phyloP scores from a whole-genome alignment of 2,329 filamentous ascomycete genomes.

The Beauveria caledonica region DNA sequence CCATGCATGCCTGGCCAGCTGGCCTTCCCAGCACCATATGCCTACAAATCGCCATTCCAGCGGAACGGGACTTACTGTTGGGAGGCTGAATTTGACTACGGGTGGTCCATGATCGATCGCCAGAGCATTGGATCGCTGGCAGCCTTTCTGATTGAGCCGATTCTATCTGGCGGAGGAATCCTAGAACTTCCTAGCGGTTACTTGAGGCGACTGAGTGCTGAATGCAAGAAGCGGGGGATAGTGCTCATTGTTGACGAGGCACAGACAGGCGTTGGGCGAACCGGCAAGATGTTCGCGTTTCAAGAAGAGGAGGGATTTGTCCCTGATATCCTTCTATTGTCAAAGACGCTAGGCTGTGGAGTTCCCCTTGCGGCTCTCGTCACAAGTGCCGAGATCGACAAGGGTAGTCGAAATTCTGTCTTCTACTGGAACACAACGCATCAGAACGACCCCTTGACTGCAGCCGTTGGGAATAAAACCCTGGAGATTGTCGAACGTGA shows the following conservation, averaged over 20 bases:
- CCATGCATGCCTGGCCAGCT: constrained; percentile 40
- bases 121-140: constrained; percentile 52
- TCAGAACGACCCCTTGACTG: constrained; percentile 44
- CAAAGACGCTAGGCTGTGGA: constrained; percentile 47
- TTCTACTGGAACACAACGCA: constrained; percentile 46
- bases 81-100: constrained; percentile 53
- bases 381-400: constrained; percentile 40
- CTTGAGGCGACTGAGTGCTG: constrained; percentile 38
- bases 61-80: constrained; percentile 46
- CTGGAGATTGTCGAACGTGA: constrained; percentile 45
- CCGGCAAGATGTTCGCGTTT: constrained; percentile 51
- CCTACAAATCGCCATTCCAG: constrained; percentile 54
- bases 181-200: constrained; percentile 47
- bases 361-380: constrained; percentile 41
- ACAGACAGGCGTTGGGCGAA: constrained; percentile 49
- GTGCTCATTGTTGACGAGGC: constrained; percentile 53
- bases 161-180: constrained; percentile 47
- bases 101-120: constrained; percentile 44
- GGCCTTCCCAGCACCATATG: constrained; percentile 50
- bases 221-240: constrained; percentile 48
- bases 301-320: constrained; percentile 36
- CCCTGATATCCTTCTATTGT: constrained; percentile 41
- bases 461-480: constrained; percentile 46
- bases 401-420: constrained; percentile 32
- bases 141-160: constrained; percentile 54